Base-by-base conservation (phyloP, 2,329 filamentous ascomycete genomes). In the Monosporascus sp. region DNA sequence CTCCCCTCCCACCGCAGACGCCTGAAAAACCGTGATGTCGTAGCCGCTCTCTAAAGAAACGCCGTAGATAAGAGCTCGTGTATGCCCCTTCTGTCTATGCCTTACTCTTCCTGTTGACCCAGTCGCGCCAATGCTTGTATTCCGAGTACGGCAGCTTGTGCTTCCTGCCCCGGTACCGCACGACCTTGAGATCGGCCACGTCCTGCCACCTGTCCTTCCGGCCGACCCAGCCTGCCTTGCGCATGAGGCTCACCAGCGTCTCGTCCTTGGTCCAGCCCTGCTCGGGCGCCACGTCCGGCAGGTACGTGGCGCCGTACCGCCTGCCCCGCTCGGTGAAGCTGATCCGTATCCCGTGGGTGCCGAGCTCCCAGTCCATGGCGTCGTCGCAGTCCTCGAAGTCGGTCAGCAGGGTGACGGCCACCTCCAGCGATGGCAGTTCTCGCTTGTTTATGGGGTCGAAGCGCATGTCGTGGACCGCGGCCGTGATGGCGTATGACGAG, bases 201-300 rank as follows among this genome's bases (percentile, higher is more conserved):
- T 90, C 85, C 60, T 80, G 80, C 93, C 92, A 97, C 41, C 82
- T 79, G 1, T 88, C 87, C 57, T 79, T 83, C 80, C 85, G 90
- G 1, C 90, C 91, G 53, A 80, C 80, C 92, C 92, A 99, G 1
- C 94, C 94, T 0, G 92, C 92, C 78, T 99, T 99, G 55, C 90
- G 81, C 87, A 97, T 94, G 66, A 97, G 73, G 70, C 89, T 95
- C 51, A 91, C 80, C 3, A 99, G 71, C 0, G 93, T 89, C 77
- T 97, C 90, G 68, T 97, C 92, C 71, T 94, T 92, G 11, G 82
- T 89, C 94, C 94, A 99, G 17, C 90, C 92, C 69, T 97, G 94
- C 75, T 99, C 94, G 1, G 81, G 75, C 9, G 93, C 88, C 6
- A 99, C 91, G 67, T 97, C 90, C 0, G 94, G 94, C 15, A 99